A percentile compares a stretch with the other conserved stretches of the same genome.
Evolutionary conservation across 208 protist species (phyloP).

Genomic region (Acanthamoeba quina): DNA sequence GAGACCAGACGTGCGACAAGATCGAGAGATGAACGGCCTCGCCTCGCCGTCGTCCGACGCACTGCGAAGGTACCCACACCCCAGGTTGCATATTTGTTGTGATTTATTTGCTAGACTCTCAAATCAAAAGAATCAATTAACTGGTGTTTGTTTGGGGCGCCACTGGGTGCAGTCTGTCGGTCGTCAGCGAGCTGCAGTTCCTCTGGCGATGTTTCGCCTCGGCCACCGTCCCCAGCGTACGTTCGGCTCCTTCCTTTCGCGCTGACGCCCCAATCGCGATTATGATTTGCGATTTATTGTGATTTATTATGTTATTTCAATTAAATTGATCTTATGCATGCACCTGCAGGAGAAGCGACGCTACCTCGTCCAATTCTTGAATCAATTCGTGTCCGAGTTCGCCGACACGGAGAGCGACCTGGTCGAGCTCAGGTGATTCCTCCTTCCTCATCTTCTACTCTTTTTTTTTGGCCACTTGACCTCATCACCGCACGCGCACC

Average conservation of each 20-base stretch:
- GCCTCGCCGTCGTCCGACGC: neutral
- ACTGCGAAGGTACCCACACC: neutral
- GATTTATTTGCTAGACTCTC: neutral
- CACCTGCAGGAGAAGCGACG: slow-evolving; percentile 49
- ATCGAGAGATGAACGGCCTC: neutral
- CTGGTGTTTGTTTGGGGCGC: too few species aligned
- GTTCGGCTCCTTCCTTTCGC: neutral
- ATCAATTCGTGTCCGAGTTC: slow-evolving; percentile 11
- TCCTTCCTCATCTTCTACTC: neutral
- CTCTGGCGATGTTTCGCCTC: slow-evolving; percentile 16
- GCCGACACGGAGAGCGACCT: slow-evolving; percentile 2
- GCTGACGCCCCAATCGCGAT: too few species aligned
- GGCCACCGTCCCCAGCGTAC: neutral
- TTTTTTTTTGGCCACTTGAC: neutral
- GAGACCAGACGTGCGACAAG: too few species aligned
- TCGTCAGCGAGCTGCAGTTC: slow-evolving; percentile 42
- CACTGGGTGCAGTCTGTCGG: neutral
- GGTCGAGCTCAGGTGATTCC: slow-evolving; percentile 13
- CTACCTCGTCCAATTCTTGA: slow-evolving; percentile 53
- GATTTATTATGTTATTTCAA: neutral
- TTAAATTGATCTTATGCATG: neutral
- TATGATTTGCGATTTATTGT: neutral
- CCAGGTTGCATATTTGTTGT: neutral
- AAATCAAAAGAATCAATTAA: too few species aligned
- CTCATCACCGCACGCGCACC: neutral